Evolutionary conservation across 257 asterid genomes (phyloP).

Genomic region (Lycium ferocissimum): DNA sequence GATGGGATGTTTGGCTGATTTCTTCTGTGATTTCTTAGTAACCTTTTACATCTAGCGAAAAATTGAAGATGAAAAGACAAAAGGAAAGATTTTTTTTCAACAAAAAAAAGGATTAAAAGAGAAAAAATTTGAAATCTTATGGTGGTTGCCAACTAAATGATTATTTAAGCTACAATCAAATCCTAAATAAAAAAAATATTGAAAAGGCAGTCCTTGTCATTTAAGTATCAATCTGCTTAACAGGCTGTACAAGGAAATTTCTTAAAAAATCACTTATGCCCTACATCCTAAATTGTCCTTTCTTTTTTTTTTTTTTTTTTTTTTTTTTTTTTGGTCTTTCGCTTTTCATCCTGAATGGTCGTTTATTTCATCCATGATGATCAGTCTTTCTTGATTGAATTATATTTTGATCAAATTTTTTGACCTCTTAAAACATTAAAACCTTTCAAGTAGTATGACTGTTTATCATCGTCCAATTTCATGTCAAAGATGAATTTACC

Average conservation of each 20-base stretch:
- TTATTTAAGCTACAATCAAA: background rate
- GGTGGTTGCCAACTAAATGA: background rate
- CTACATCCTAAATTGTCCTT: no score
- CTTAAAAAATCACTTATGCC: background rate
- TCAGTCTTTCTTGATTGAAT: background rate
- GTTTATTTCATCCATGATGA: background rate
- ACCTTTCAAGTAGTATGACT: no score
- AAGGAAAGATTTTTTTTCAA: no score
- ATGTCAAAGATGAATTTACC: background rate
- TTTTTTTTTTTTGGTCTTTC: background rate
- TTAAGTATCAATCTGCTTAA: background rate
- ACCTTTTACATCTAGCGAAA: no score
- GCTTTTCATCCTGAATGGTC: background rate
- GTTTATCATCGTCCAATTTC: background rate
- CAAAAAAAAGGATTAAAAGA: no score
- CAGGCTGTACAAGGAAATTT: background rate
- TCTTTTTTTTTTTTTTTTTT: no score
- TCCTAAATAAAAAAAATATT: background rate
- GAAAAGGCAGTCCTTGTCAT: background rate
- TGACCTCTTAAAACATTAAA: background rate
- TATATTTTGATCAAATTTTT: background rate
- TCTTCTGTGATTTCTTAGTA: no score
- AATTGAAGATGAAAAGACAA: no score
- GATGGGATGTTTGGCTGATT: no score
- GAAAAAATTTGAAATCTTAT: no score